phyloP scores from a whole-genome alignment of 139 green algal species.

The Nannochloris sp. region DNA sequence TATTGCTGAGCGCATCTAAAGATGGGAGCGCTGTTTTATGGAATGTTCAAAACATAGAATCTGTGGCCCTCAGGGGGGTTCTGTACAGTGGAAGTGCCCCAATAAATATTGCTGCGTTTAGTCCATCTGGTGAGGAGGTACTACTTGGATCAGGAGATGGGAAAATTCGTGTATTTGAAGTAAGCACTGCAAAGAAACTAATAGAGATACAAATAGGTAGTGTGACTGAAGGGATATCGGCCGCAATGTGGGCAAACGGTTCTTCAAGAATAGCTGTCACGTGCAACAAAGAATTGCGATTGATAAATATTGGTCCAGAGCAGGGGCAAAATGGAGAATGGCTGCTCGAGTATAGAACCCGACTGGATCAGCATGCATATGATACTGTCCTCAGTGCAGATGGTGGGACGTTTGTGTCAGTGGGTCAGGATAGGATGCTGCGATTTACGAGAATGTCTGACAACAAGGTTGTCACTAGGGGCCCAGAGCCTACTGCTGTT shows the following conservation, averaged over 20 bases:
- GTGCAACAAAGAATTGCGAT: conserved; percentile 29
- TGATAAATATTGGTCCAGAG: conserved; percentile 9
- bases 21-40: conserved; percentile 58
- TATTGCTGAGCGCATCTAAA: conserved; percentile 71
- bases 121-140: conserved; percentile 37
- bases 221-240: conserved; percentile 31
- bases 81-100: conserved; percentile 6
- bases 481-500: conserved; percentile 9
- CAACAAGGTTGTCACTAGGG: conserved; percentile 27
- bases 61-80: conserved; percentile 2
- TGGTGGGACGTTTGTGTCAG: conserved; percentile 47
- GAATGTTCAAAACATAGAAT: conserved; percentile 10
- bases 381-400: conserved; percentile 63
- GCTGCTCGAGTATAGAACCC: not conserved
- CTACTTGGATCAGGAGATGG: conserved; percentile 24
- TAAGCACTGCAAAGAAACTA: conserved; percentile 8
- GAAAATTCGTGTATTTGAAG: conserved; percentile 40
- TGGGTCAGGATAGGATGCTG: conserved; percentile 49
- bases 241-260: conserved; percentile 61
- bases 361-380: conserved; percentile 51
- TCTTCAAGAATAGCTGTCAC: conserved; percentile 47
- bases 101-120: conserved; percentile 46
- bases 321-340: conserved; percentile 5
- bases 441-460: conserved; percentile 38
- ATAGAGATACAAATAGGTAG: not conserved